phyloP scores from a whole-genome alignment of 306 rosid species.

The Trifolium pratense region DNA sequence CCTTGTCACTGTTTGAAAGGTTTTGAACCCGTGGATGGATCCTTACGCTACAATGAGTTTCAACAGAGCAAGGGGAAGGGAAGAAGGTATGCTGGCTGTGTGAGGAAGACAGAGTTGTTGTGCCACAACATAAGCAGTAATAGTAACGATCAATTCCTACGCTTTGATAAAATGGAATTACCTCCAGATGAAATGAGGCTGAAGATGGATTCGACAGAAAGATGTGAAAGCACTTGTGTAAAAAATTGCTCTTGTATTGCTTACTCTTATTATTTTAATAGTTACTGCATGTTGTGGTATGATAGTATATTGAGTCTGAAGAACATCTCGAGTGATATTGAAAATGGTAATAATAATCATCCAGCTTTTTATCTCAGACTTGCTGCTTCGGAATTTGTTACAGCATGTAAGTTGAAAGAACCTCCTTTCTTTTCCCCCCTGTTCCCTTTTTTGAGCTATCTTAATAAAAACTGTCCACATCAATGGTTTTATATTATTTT shows the following conservation, averaged over 20 bases:
- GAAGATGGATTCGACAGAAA: rapidly evolving
- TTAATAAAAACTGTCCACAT: no score
- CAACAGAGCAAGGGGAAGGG: no score
- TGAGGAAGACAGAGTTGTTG: no score
- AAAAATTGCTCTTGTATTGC: slow-evolving; percentile 24
- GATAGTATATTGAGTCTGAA: background rate
- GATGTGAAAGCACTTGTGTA: slow-evolving; percentile 14
- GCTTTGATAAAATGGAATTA: background rate
- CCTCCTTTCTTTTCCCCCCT: no score
- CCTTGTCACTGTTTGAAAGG: no score
- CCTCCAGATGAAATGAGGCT: background rate
- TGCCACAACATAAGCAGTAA: background rate
- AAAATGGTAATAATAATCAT: background rate
- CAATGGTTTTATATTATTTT: no score
- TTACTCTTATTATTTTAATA: background rate
- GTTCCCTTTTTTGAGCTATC: no score
- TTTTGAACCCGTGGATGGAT: no score
- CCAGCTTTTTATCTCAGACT: slow-evolving; percentile 31
- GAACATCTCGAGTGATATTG: background rate
- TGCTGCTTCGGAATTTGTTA: background rate
- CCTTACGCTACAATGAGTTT: no score
- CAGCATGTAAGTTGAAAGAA: background rate
- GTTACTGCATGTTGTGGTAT: background rate
- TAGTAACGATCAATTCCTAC: background rate
- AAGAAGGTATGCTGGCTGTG: no score